These are phyloP conservation scores for Conticribra guillardii DNA, from an alignment of 108 stramenopile species.

Conservation along the genomic window DNA sequence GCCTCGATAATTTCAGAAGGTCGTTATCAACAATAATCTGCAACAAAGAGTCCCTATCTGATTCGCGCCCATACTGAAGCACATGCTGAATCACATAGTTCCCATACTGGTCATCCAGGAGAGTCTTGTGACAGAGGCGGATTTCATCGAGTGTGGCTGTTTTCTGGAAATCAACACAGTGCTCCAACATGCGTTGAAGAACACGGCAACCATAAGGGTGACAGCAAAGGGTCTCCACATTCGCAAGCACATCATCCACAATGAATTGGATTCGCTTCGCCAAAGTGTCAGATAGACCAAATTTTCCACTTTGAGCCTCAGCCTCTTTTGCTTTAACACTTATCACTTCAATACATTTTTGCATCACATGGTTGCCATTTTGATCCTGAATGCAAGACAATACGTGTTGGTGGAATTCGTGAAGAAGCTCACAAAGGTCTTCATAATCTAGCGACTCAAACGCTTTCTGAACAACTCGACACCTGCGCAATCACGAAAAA, in stretches of 20 bases:
- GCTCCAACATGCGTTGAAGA: slow-evolving; percentile 95
- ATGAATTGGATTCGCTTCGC: slow-evolving; percentile 91
- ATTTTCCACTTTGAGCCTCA: slow-evolving; percentile 32
- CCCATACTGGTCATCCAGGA: slow-evolving; percentile 89
- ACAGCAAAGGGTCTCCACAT: slow-evolving; percentile 86
- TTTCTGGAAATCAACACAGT: slow-evolving; percentile 86
- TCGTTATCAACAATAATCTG: slow-evolving; percentile 80
- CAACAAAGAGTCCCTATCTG: slow-evolving; percentile 80
- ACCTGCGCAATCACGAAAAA: slow-evolving; percentile 48
- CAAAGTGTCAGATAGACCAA: slow-evolving; percentile 43
- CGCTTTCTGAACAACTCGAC: slow-evolving; percentile 95
- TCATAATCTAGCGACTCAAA: slow-evolving; percentile 81
- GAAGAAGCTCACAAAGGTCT: slow-evolving; percentile 76
- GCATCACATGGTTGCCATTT: slow-evolving; percentile 98
- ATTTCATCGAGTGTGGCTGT: slow-evolving; percentile 67
- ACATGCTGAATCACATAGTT: slow-evolving; percentile 95
- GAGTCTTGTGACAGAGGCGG: slow-evolving; percentile 57
- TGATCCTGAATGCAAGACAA: slow-evolving; percentile 94
- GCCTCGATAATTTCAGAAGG: slow-evolving; percentile 88
- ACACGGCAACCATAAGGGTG: slow-evolving; percentile 98
- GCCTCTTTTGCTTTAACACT: slow-evolving; percentile 66
- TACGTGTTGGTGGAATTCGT: slow-evolving; percentile 89
- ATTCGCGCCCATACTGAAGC: slow-evolving; percentile 84
- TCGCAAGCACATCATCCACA: slow-evolving; percentile 85
- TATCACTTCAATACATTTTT: slow-evolving; percentile 94